phyloP scores from a whole-genome alignment of 2,329 filamentous ascomycete genomes.

The Colletotrichum sp. region DNA sequence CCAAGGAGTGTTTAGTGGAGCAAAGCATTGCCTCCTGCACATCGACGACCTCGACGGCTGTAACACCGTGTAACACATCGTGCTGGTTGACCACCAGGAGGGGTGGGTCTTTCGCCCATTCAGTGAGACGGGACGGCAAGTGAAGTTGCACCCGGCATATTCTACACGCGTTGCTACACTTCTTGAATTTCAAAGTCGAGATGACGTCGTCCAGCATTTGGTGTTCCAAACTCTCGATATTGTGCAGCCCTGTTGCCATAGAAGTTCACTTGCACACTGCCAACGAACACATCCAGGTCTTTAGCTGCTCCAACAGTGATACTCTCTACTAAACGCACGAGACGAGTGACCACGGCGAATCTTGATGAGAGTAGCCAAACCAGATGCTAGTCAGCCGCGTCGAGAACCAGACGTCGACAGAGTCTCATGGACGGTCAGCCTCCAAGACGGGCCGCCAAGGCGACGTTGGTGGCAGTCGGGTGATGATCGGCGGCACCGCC shows the following conservation, averaged over 20 bases:
- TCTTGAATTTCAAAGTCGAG: not conserved
- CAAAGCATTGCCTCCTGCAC: not conserved
- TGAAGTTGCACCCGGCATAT: not conserved
- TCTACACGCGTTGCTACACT: not conserved
- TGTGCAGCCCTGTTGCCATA: not conserved
- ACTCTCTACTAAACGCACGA: not conserved
- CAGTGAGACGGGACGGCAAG: not conserved
- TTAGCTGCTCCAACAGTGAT: not conserved
- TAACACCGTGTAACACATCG: not conserved
- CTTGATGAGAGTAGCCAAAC: not conserved
- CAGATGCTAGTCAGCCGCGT: not conserved
- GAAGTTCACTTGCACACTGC: not conserved
- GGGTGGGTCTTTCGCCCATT: not conserved
- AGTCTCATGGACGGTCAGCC: not conserved
- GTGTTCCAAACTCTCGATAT: not conserved
- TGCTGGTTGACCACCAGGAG: not conserved
- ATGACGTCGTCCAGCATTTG: not conserved
- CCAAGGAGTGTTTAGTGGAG: conserved; percentile 1
- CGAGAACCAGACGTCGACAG: not conserved
- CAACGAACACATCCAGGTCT: not conserved
- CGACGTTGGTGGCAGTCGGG: not conserved
- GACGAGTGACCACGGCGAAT: not conserved
- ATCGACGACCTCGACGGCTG: not conserved
- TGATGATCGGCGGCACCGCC: conserved; percentile 7
- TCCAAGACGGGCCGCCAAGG: not conserved